A percentile compares a stretch with the other conserved stretches of the same genome.
phyloP scores from a whole-genome alignment of 306 rosid species.

The Senna siamea region DNA sequence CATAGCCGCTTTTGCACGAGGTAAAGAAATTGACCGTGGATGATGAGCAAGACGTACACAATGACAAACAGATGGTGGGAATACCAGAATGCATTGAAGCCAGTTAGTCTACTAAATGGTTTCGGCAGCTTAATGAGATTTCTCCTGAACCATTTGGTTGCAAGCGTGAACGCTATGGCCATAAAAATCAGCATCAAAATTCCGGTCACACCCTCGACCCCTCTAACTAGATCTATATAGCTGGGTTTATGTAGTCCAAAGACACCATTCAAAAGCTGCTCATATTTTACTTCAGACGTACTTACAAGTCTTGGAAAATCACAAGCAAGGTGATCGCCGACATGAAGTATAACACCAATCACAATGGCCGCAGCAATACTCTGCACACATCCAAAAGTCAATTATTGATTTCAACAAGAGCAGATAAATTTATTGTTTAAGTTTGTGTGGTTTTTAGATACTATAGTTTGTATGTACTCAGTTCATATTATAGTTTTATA shows the following conservation, averaged over 20 bases:
- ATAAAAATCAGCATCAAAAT: slow-evolving; percentile 78
- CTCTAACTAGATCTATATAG: slow-evolving; percentile 61
- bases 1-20: slow-evolving; percentile 77
- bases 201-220: slow-evolving; percentile 88
- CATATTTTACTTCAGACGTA: slow-evolving; percentile 43
- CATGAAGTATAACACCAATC: slow-evolving; percentile 86
- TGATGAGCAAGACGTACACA: slow-evolving; percentile 78
- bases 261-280: slow-evolving; percentile 42
- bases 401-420: slow-evolving; percentile 6
- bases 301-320: slow-evolving; percentile 78
- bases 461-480: background rate
- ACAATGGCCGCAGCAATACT: slow-evolving; percentile 88
- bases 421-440: slow-evolving; percentile 2
- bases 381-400: slow-evolving; percentile 45
- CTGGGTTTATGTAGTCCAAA: slow-evolving; percentile 72
- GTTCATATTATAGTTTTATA: background rate
- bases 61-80: slow-evolving; percentile 96
- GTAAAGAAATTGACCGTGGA: slow-evolving; percentile 78
- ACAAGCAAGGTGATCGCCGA: slow-evolving; percentile 91
- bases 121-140: slow-evolving; percentile 85
- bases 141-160: slow-evolving; percentile 89
- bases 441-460: background rate
- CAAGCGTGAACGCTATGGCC: slow-evolving; percentile 88
- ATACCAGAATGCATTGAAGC: slow-evolving; percentile 99
- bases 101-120: slow-evolving; percentile 91